Conservation (phyloP, 2,329 filamentous ascomycete species). For the Colletotrichum magnum region DNA sequence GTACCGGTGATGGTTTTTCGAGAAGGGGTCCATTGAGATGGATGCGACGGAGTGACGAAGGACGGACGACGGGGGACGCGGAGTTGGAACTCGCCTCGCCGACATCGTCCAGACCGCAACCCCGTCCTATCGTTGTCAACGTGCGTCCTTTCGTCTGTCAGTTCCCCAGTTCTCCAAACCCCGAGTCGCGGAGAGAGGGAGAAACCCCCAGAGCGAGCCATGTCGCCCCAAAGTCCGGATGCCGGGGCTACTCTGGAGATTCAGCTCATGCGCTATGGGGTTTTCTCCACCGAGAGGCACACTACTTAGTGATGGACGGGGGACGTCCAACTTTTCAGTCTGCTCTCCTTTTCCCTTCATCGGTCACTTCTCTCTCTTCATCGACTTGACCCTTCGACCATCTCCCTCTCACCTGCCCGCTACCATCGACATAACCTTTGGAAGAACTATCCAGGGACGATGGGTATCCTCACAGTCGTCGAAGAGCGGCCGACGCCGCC, state of each 20-base stretch:
- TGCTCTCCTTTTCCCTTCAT: neutral
- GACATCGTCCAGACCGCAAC: neutral
- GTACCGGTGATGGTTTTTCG: neutral
- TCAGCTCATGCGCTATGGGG: conserved; percentile 16
- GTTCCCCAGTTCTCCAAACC: neutral
- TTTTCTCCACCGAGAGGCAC: conserved; percentile 9
- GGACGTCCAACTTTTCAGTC: conserved; percentile 3
- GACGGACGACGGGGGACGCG: neutral
- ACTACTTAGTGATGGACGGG: conserved; percentile 17
- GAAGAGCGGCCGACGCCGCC: conserved; percentile 55
- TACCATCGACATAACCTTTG: neutral
- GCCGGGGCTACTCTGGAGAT: conserved; percentile 3
- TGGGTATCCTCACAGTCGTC: conserved; percentile 50
- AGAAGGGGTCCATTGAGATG: neutral
- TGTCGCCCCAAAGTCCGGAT: neutral
- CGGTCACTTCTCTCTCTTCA: neutral
- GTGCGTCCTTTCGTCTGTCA: neutral
- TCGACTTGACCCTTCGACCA: neutral
- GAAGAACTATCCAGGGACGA: conserved; percentile 12
- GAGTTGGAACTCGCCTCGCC: neutral
- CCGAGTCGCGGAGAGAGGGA: neutral
- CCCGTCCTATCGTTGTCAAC: neutral
- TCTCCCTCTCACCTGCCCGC: neutral
- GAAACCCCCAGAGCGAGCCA: neutral
- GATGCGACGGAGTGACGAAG: neutral